Evolutionary conservation across 768 basidiomycete genomes (phyloP).

Genomic region (Xerocomus spinulosus): DNA sequence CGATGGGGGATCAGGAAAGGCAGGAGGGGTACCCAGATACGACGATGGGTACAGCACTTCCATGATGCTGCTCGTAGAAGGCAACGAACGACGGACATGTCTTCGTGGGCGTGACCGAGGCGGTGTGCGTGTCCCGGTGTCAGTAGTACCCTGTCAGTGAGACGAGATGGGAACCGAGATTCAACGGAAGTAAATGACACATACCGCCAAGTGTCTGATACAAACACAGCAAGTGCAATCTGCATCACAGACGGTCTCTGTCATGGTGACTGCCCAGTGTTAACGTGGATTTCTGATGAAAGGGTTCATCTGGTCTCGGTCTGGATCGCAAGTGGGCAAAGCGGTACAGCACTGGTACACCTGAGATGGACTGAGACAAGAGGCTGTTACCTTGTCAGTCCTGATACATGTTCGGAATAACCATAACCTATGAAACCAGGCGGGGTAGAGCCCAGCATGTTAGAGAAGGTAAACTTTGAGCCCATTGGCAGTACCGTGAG

Average conservation of each 20-base stretch:
- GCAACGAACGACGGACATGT: conserved; percentile 7
- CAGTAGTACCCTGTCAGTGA: conserved; percentile 6
- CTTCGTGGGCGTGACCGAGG: conserved; percentile 6
- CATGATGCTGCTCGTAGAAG: conserved; percentile 21
- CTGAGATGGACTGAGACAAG: conserved; percentile 4
- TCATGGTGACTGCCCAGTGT: conserved; percentile 14
- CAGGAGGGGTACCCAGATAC: conserved; percentile 10
- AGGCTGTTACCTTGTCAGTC: not conserved
- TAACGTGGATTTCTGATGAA: not conserved
- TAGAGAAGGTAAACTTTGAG: no score
- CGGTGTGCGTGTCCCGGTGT: not conserved
- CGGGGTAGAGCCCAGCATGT: no score
- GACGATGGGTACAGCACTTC: conserved; percentile 23
- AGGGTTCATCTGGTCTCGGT: not conserved
- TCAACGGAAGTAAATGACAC: not conserved
- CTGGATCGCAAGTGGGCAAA: not conserved
- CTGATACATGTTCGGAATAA: not conserved
- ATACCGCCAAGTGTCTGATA: not conserved
- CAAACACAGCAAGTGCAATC: conserved; percentile 13
- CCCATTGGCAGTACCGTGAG: no score
- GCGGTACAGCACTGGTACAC: not conserved
- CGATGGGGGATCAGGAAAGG: conserved; percentile 16
- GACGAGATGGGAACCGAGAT: conserved; percentile 3
- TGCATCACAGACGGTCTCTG: conserved; percentile 1
- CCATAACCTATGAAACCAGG: no score